Conservation (phyloP, 1,139 yeast species). For the Debaryomyces subglobosus region DNA sequence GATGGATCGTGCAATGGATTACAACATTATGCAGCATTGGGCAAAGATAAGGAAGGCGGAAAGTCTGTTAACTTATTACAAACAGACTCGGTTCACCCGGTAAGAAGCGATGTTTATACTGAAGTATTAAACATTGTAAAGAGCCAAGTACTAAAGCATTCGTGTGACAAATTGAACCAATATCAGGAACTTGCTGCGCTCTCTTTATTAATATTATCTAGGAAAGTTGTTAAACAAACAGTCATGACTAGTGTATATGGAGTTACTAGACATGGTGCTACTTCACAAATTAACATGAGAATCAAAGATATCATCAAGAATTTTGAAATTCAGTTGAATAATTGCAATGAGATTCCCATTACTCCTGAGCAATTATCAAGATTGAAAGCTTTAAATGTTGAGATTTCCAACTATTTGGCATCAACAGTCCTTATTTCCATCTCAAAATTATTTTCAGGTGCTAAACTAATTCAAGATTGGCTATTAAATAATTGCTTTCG, state of each 20-base stretch:
- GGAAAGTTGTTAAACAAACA: slow-evolving; percentile 47
- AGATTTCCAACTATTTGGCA: slow-evolving; percentile 29
- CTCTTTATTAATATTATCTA: slow-evolving; percentile 24
- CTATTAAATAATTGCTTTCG: slow-evolving; percentile 33
- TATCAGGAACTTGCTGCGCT: slow-evolving; percentile 17
- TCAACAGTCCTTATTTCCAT: slow-evolving; percentile 34
- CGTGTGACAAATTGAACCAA: slow-evolving; percentile 2
- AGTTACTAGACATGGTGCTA: slow-evolving; percentile 44
- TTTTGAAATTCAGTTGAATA: slow-evolving; percentile 3
- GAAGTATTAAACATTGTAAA: slow-evolving; percentile 34
- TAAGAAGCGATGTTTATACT: slow-evolving; percentile 39
- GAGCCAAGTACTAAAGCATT: slow-evolving; percentile 19
- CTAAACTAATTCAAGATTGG: slow-evolving; percentile 42
- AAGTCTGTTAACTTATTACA: slow-evolving; percentile 41
- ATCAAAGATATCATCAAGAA: slow-evolving; percentile 25
- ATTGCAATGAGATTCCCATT: not conserved
- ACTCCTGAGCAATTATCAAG: not conserved
- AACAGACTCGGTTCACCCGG: slow-evolving; percentile 10
- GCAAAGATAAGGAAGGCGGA: slow-evolving; percentile 41
- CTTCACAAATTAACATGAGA: slow-evolving; percentile 32
- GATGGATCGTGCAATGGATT: slow-evolving; percentile 55
- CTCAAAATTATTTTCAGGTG: slow-evolving; percentile 37
- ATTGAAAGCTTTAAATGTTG: slow-evolving; percentile 3
- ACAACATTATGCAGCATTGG: slow-evolving; percentile 51
- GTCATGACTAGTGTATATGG: slow-evolving; percentile 55